Base-by-base conservation (phyloP, 495 filamentous ascomycete genomes). In the Trichoderma orchidacearum region DNA sequence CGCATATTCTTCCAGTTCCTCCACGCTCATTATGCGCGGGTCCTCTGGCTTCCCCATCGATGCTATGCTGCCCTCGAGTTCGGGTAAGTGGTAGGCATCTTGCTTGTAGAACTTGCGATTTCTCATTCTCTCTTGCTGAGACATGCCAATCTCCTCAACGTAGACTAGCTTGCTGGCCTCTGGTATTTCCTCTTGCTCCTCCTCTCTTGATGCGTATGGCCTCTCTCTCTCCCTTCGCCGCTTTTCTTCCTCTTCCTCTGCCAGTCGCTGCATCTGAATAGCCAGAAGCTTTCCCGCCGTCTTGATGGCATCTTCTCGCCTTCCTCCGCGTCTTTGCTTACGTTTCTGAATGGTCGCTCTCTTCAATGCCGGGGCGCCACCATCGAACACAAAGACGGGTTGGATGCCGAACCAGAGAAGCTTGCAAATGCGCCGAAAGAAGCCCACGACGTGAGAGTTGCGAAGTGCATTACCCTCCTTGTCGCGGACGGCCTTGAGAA, bases 361-460 rank as follows among this genome's bases (percentile, higher is more conserved):
- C 70, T 98, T 98, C 59, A 97, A 74, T 25, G 84, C 77, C 2
- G 94, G 94, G 0, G 93, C 94, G 12, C 90, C 93, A 36, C 93
- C 93, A 72, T 98, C 93, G 65, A 98, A 98, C 27, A 98, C 92
- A 70, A 98, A 98, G 27, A 98, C 90, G 0, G 93, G 93, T 58
- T 84, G 87, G 65, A 98, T 94, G n/a, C 93, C 93, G 64, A 91
- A 88, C 76, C 88, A 97, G 0, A 98, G 77, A 4, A 98, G 79
- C 67, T 98, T 98, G 77, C 92, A 96, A 62, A 98, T 96, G 32
- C 93, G 83, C 31, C 92, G 86, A 73, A 96, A 98, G 81, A 98
- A 98, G 29, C 94, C 93, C 51, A 98, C 88, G 57, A 98, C 78
- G 62, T 98, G 93, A 17, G 85, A 88, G 70, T 95, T 98, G 55